Evolutionary conservation across 129 eudicot genomes (phyloP), one percentile per base, ranked within the genome.

Genomic region (Artemisia argyi): DNA sequence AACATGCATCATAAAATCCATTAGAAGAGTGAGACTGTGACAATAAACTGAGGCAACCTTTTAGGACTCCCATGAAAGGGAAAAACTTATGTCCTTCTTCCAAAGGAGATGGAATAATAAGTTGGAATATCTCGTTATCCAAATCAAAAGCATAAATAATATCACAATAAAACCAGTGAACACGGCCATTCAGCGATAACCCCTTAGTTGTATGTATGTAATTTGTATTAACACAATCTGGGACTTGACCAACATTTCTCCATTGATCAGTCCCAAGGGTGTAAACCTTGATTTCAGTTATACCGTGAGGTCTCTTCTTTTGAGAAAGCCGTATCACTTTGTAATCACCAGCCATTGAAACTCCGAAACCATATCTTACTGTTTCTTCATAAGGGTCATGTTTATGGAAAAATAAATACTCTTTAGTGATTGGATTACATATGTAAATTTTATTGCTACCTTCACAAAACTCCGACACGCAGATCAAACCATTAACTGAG

Each of bases 221-320:
- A n/a, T n/a, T 15, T 3, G 22, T n/a, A 10, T 3, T 2, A 49
- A 61, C 51, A 35, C 30, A 22, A 14, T 72, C 61, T 4, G 67
- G 71, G 30, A 18, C 63, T 46, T 42, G 54, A 1, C 75, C 75
- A 11, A 76, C 65, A 42, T 59, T 64, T 73, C 89, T 76, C 89
- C 87, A 87, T 24, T 60, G 53, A 13, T 80, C 78, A 7, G 81
- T 76, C 55, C 87, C 85, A 71, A 74, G 82, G 14, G 85, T 82
- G 73, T 84, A 87, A 18, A 87, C 71, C 75, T 72, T 74, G 7
- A 73, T 78, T 64, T 71, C 81, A 46, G 52, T 28, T 18, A 10
- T 15, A 57, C 24, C 20, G 16, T 5, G 19, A 30, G 30, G 7
- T 17, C 5, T 15, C 44, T 53, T 24, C 54, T 67, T 80, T 18